phyloP scores from a whole-genome alignment of 192 early-diverging fungal genomes.

The Cladochytrium replicatum region DNA sequence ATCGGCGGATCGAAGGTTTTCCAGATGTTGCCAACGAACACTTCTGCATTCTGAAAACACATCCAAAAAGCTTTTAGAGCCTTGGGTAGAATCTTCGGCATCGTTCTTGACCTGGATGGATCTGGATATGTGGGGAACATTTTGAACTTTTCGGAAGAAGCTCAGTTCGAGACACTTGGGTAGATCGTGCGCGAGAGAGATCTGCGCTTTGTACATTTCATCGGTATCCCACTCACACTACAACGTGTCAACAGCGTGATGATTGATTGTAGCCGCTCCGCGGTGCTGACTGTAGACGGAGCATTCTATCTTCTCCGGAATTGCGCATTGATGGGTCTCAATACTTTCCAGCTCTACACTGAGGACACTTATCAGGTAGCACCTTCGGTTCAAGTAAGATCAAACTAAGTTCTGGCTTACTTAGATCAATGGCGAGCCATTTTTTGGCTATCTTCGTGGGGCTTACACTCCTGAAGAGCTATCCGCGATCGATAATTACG shows the following conservation, averaged over 20 bases:
- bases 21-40: neutral
- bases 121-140: constrained; percentile 16
- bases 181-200: constrained; percentile 1
- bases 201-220: neutral
- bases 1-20: constrained; percentile 57
- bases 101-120: constrained; percentile 35
- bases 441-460: constrained; percentile 65
- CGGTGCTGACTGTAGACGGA: constrained; percentile 50
- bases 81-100: constrained; percentile 54
- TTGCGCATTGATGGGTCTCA: constrained; percentile 78
- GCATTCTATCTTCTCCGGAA: constrained; percentile 60
- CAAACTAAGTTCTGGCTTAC: neutral
- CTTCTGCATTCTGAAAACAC: neutral
- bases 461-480: constrained; percentile 68
- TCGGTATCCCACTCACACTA: neutral
- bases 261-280: constrained; percentile 81
- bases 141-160: constrained; percentile 44
- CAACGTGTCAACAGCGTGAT: constrained; percentile 35
- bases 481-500: constrained; percentile 66
- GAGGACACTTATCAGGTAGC: constrained; percentile 76
- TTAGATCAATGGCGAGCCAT: constrained; percentile 44
- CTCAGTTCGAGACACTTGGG: constrained; percentile 65
- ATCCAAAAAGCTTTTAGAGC: constrained; percentile 54
- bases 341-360: constrained; percentile 82
- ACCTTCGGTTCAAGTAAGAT: neutral